Evolutionary conservation across 2,329 filamentous ascomycete species (phyloP), one percentile per base, ranked within the genome.

Genomic region (Arthrobotrys musiformis): DNA sequence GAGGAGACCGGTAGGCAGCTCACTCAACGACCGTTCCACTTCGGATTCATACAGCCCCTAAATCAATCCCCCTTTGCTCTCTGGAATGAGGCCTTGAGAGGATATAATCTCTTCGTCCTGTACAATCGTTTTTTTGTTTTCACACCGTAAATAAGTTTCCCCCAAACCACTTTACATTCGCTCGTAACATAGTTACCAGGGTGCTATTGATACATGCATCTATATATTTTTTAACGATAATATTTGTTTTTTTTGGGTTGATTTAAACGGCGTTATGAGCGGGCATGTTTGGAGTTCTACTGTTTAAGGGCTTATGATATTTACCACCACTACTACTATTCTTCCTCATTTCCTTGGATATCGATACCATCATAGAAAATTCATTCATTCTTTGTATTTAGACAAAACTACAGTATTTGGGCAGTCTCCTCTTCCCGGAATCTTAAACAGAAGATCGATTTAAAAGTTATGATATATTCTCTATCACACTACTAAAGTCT

Each of bases 321-420:
- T 24, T 48, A 13, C 24, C 15, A 6, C 4, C 13, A 11, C 24
- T 24, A 26, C 7, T 22, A 11, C 24, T 48, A 48, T 48, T 15
- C 1, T 48, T 48, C 22, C 22, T 19, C 42, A 19, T 28, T 26
- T 26, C 19, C 19, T 56, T 50, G 22, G 50, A 42, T 42, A 19
- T 42, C 40, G 66, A 77, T 66, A 70, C 67, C 66, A 70, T 26
- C 15, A 77, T 77, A 77, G 73, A 77, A 67, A 44, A 33, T 48
- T 35, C 37, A 64, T 60, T 44, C 19, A 19, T 70, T 58, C 42
- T 26, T 73, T 67, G 69, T 73, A 73, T 42, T 17, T 73, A 67
- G 69, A 61, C 13, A 58, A 64, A 72, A 62, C 22, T 13, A 54
- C 56, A 13, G 33, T 40, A 33, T 35, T 24, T 46, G 35, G 44